Evolutionary conservation across 129 eudicot species (phyloP).

Genomic region (Artemisia annua): DNA sequence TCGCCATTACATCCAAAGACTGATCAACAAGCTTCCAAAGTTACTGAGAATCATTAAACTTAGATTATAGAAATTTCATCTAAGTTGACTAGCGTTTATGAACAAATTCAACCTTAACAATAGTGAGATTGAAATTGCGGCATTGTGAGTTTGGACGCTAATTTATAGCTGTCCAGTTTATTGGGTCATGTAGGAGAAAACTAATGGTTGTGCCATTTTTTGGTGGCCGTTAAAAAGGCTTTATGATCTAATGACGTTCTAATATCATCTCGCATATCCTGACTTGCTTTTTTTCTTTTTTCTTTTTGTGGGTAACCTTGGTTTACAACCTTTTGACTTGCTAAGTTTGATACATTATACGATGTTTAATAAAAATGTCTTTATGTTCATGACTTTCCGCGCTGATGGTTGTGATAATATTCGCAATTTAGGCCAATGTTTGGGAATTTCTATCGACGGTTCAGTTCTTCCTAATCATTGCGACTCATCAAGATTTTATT

Average conservation of each 20-base stretch:
- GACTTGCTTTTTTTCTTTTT: no score
- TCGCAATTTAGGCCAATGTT: no score
- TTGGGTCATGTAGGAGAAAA: neutral
- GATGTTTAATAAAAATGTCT: no score
- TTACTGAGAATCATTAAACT: neutral
- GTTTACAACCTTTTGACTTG: neutral
- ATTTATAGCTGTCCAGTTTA: no score
- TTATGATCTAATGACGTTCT: neutral
- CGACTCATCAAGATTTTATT: no score
- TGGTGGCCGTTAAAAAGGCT: neutral
- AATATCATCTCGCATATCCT: neutral
- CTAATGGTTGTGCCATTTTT: neutral
- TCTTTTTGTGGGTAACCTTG: neutral
- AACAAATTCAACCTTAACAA: conserved; percentile 12
- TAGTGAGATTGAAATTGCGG: conserved; percentile 9
- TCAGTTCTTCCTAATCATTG: no score
- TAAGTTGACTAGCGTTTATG: neutral
- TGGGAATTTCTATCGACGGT: no score
- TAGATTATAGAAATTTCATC: conserved; percentile 4
- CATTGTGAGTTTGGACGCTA: conserved; percentile 6
- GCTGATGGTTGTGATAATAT: no score
- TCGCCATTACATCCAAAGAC: conserved; percentile 62
- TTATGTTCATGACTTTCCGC: no score
- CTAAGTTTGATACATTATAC: no score
- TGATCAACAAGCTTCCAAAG: conserved; percentile 26